Evolutionary conservation across 805 yeast genomes (phyloP).

Genomic region (Metschnikowia vanudenii): DNA sequence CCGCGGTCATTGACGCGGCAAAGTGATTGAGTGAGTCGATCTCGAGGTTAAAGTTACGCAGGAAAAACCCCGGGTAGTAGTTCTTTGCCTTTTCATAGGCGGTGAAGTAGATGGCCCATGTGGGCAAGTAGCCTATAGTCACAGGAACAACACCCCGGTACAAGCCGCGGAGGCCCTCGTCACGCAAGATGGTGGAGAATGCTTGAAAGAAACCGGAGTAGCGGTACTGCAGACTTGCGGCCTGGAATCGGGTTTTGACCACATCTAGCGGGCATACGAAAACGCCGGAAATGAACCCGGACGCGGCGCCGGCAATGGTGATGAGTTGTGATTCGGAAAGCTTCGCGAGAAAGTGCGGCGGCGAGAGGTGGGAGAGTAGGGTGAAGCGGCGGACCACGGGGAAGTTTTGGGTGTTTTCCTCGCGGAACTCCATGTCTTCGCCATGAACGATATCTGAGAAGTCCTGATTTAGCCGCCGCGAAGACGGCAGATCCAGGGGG

Average conservation of each 20-base stretch:
- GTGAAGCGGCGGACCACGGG: slow-evolving; percentile 24
- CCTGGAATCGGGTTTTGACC: slow-evolving; percentile 90
- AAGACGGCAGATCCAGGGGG: slow-evolving; percentile 2
- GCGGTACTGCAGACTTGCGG: slow-evolving; percentile 62
- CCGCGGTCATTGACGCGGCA: slow-evolving; percentile 79
- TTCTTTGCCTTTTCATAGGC: slow-evolving; percentile 79
- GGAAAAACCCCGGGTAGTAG: slow-evolving; percentile 45
- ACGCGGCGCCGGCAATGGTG: slow-evolving; percentile 88
- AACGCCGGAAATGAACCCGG: slow-evolving; percentile 88
- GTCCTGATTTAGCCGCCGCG: slow-evolving; percentile 19
- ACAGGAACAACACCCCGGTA: slow-evolving; percentile 94
- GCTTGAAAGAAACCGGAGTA: slow-evolving; percentile 66
- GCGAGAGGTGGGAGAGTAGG: slow-evolving; percentile 18
- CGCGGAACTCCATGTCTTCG: slow-evolving; percentile 36
- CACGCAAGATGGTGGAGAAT: slow-evolving; percentile 58
- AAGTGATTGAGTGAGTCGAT: slow-evolving; percentile 40
- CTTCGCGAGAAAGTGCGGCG: slow-evolving; percentile 24
- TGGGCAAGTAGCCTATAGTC: slow-evolving; percentile 89
- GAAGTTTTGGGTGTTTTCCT: slow-evolving; percentile 21
- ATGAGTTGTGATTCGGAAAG: slow-evolving; percentile 55
- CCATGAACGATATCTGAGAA: slow-evolving; percentile 40
- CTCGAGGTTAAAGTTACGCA: slow-evolving; percentile 24
- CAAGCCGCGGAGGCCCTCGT: slow-evolving; percentile 81
- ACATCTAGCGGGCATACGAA: slow-evolving; percentile 95
- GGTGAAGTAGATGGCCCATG: slow-evolving; percentile 95